A percentile compares a stretch with the other conserved stretches of the same genome.
These are phyloP conservation scores for Mesembryanthemum crystallinum DNA, from an alignment of 148 eudicot species.

Conservation along the genomic window DNA sequence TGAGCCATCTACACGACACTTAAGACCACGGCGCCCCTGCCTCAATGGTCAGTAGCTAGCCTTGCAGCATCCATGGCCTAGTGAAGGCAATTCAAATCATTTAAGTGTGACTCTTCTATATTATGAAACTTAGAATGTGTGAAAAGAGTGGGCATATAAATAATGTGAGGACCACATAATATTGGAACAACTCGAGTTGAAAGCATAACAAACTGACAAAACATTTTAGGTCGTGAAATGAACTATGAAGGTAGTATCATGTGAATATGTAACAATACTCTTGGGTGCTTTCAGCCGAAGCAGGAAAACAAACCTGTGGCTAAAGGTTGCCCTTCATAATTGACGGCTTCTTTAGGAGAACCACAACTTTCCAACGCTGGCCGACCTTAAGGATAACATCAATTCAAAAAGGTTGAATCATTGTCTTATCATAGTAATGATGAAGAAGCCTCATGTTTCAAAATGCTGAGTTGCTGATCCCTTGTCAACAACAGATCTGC, in stretches of 20 bases:
- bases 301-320: constrained; percentile 15
- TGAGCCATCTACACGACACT: too few relatives aligned
- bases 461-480: not conserved
- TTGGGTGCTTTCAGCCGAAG: not conserved
- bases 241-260: not conserved
- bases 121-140: not conserved
- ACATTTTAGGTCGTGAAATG: not conserved
- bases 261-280: not conserved
- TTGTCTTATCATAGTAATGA: not conserved
- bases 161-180: not conserved
- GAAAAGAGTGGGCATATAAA: not conserved
- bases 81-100: too few relatives aligned
- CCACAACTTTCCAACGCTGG: constrained; percentile 15
- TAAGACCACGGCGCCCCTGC: too few relatives aligned
- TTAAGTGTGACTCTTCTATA: not conserved
- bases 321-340: not conserved
- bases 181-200: not conserved
- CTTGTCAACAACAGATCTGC: not conserved
- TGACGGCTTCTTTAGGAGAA: not conserved
- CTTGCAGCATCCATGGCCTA: too few relatives aligned
- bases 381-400: constrained; percentile 8
- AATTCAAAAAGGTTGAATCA: not conserved
- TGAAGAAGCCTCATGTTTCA: not conserved
- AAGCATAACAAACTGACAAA: not conserved
- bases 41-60: too few relatives aligned